Base-by-base conservation (phyloP, 176 grass and related monocot genomes). In the Zoysia pacifica region DNA sequence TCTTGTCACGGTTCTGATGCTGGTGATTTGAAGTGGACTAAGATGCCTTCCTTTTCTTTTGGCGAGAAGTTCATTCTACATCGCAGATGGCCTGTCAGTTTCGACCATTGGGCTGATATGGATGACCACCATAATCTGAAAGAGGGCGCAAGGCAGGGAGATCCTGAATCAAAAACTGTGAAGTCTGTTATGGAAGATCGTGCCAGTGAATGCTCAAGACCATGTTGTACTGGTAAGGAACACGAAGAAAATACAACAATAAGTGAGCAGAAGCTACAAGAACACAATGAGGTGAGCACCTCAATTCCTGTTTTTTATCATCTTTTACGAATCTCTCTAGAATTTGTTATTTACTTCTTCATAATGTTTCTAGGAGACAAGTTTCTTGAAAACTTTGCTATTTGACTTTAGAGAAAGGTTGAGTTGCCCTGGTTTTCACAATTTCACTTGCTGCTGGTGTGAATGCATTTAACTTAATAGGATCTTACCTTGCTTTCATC, bases 211-310 rank as follows among this genome's bases (percentile, higher is more conserved):
- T 73, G 48, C 83, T 66, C 9, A 0, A 65, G 12, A 60, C 48
- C 67, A 0, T 28, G 75, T 38, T 65, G 75, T 10, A 28, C 15
- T 36, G 8, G 19, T 74, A 55, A 74, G 56, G 56, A 9, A 1
- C 48, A 6, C 14, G 39, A 48, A 72, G 13, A 56, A 16, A 85
- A 72, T 14, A 9, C 61, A 11, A 15, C 60, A 73, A 19, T 48
- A 56, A 49, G 58, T 85, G 48, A 66, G 28, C 28, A 47, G 72
- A 46, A 73, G 39, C 39, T 28, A 12, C 46, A 9, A 10, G 48
- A 48, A 79, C 48, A 47, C 38, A 61, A 13, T 70, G 64, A 76
- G 64, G 72, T 81, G 13, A 86, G 38, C 41, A n/a, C 41, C 14
- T 36, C 64, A 63, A 16, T 70, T 12, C 18, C 49, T 42, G 70